Evolutionary conservation across 257 asterid genomes (phyloP), one percentile per base, ranked within the genome.

Genomic region (Solanum medicagineum): DNA sequence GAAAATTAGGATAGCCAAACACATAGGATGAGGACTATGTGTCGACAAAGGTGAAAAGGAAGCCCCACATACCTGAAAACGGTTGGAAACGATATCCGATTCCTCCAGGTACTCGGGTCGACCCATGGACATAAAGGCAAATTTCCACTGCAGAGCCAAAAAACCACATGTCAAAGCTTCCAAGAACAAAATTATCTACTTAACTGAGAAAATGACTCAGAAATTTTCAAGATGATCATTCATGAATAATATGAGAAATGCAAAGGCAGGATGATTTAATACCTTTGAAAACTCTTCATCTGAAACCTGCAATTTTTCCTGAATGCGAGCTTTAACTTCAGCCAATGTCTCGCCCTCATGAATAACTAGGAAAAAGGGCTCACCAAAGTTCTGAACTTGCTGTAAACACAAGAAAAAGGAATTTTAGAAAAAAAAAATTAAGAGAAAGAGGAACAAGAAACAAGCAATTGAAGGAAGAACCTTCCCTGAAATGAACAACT

Each of bases 271-370:
- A 77, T 53, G 63, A 10, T 51, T 32, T 24, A 69, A 69, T 88
- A 91, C 97, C 94, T 91, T 93, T 59, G 93, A 84, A 85, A 91
- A 93, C 87, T 93, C 97, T 90, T 93, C 97, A 84, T 92, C 95
- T 13, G 93, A 87, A 85, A 92, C 91, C 85, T 88, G 95, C 87
- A 93, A 88, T 81, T 90, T 93, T 71, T 93, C 91, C 84, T 93
- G 97, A 82, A 93, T 89, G 62, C 93, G 93, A 15, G 55, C 73
- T 89, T 91, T 93, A 86, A 93, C 92, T 32, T 91, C 93, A 74
- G 89, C 85, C 87, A 92, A 24, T 80, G 94, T 93, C 89, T 93
- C 97, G 6, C 90, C 90, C 69, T 93, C 97, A 84, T 91, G 95
- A 90, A 93, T 91, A 84, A 89, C 90, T 79, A 92, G 87, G 89